These are phyloP conservation scores for Acer yangbiense DNA, from an alignment of 345 rosid species.

Conservation along the genomic window DNA sequence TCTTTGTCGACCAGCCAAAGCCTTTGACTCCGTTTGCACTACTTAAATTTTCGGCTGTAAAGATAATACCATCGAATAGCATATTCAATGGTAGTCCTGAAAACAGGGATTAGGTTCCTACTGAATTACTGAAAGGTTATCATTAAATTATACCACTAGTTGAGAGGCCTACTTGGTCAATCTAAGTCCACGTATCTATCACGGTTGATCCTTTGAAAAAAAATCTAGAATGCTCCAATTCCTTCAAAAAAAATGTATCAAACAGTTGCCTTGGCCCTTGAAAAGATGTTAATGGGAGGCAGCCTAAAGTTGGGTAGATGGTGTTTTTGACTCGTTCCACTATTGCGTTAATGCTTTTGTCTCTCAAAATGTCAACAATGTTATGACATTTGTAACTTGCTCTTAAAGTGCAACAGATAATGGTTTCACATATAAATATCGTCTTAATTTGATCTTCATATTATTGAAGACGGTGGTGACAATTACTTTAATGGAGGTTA, in stretches of 20 bases:
- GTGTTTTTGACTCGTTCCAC: constrained; percentile 16
- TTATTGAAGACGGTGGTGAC: no score
- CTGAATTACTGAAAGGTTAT: neutral
- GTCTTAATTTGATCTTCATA: neutral
- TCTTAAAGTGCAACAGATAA: neutral
- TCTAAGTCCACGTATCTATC: no score
- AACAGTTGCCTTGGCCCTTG: neutral
- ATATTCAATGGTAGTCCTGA: constrained; percentile 27
- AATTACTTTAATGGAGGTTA: no score
- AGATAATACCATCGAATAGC: neutral
- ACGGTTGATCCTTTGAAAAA: neutral
- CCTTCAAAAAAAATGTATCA: constrained; percentile 5
- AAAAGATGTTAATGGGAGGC: constrained; percentile 40
- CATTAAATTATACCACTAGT: neutral
- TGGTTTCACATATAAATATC: neutral
- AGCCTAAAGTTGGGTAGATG: constrained; percentile 26
- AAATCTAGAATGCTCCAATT: neutral
- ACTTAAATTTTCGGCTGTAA: neutral
- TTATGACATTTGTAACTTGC: neutral
- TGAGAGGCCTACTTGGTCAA: no score
- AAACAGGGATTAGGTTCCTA: constrained; percentile 24
- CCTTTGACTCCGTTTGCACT: neutral
- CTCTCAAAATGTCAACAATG: constrained; percentile 24
- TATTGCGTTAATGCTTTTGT: neutral
- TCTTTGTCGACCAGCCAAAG: neutral